These are phyloP conservation scores for Colletotrichum echinochloae DNA, from an alignment of 2,329 filamentous ascomycete genomes.

Conservation along the genomic window DNA sequence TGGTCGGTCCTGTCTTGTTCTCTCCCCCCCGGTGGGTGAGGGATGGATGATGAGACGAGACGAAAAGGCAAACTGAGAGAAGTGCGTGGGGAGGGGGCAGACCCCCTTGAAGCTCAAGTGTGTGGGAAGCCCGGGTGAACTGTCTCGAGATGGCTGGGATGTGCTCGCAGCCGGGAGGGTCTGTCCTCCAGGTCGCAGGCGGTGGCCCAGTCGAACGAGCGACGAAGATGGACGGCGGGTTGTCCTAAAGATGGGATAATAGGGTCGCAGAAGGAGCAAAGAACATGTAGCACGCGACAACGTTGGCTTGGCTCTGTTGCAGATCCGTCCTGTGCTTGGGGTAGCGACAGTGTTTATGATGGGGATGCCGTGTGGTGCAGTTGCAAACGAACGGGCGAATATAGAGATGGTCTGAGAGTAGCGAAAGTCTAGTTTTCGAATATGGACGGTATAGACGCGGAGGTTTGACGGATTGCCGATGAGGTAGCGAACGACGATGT, in stretches of 20 bases:
- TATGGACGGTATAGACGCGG: not conserved
- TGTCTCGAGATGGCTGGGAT: constrained; percentile 39
- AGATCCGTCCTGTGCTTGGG: not conserved
- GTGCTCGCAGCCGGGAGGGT: constrained; percentile 20
- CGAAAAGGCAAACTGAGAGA: constrained; percentile 27
- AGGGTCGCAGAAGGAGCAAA: not conserved
- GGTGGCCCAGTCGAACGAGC: constrained; percentile 1
- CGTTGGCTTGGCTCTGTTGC: constrained; percentile 6
- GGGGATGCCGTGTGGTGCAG: constrained; percentile 17
- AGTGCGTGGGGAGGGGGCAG: constrained; percentile 34
- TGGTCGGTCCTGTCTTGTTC: constrained; percentile 38
- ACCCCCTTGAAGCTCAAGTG: constrained; percentile 38
- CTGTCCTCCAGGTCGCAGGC: constrained; percentile 31
- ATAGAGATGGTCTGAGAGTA: not conserved
- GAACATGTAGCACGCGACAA: not conserved
- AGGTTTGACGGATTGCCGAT: not conserved
- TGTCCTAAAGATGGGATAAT: not conserved
- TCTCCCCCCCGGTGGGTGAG: not conserved
- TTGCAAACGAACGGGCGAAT: constrained; percentile 10
- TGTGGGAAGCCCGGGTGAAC: constrained; percentile 29
- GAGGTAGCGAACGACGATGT: constrained; percentile 22
- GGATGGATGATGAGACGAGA: constrained; percentile 38
- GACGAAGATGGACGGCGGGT: constrained; percentile 9
- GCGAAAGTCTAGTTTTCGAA: not conserved
- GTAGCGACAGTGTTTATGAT: not conserved